Evolutionary conservation across 2,329 filamentous ascomycete genomes (phyloP), one percentile per base, ranked within the genome.

Genomic region (Stylonectria norvegica): DNA sequence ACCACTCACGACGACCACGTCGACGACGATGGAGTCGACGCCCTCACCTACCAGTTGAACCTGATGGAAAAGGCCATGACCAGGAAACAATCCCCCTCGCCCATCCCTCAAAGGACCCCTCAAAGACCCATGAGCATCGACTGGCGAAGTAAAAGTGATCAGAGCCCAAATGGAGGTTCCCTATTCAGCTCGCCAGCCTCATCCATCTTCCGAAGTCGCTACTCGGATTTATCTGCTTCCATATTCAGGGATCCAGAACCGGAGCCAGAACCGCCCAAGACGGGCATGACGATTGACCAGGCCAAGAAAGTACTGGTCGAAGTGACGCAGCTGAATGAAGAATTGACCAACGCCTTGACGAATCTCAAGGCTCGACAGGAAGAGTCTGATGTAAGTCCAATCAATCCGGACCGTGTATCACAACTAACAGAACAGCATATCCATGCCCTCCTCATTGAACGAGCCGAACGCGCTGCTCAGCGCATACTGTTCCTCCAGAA

Each of bases 401-500:
- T 25, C 12, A 12, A 25, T 25, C 22, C 7, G 7, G 22, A 25
- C 7, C 22, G 22, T 25, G 12, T 12, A 12, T 8, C 22, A 25
- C 7, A 8, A 25, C 12, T 25, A 25, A 7, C 22, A 10, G 9
- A n/a, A n/a, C 18, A 79, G 69, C 78, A 83, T 49, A 81, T 86
- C 42, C 79, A 84, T 53, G 70, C 70, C 17, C 61, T 84, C 20
- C 72, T 84, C 16, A 70, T 80, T 37, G 72, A 72, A 29, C 73
- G 78, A 45, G 72, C 77, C 42, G 75, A 83, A 56, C 69, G 68
- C 25, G 72, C 81, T 36, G 72, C 75, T 29, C 68, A 78, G 48
- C 74, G 74, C 37, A 78, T 85, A 42, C 67, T 79, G 17, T 74
- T 77, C 42, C 68, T 85, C 11, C 78, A 85, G 52, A 70, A 70